phyloP scores from a whole-genome alignment of 2,329 filamentous ascomycete genomes.

The Boeremia exigua region DNA sequence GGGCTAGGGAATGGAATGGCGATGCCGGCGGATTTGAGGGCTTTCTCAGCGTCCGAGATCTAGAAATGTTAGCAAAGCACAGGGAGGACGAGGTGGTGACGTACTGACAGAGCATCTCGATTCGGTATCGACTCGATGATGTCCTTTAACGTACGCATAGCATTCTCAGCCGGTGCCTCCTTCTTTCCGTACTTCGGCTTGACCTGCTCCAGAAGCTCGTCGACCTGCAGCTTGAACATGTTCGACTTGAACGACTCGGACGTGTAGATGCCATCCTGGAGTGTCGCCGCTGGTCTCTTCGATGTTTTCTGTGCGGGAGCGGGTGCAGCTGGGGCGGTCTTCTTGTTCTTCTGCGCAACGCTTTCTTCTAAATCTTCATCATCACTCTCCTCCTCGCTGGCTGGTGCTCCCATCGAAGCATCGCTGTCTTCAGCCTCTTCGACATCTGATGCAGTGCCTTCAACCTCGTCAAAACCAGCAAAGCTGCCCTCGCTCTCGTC shows the following conservation, averaged over 20 bases:
- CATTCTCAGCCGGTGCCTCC: conserved; percentile 57
- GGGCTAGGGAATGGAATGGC: conserved; percentile 86
- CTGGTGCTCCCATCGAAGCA: conserved; percentile 23
- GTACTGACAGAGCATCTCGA: conserved; percentile 55
- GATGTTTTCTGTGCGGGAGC: conserved; percentile 18
- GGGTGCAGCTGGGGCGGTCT: background rate
- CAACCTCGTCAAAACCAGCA: conserved; percentile 27
- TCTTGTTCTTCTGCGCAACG: conserved; percentile 15
- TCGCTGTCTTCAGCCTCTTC: conserved; percentile 23
- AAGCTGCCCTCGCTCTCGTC: conserved; percentile 38
- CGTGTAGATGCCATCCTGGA: conserved; percentile 51
- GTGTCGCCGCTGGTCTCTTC: conserved; percentile 33
- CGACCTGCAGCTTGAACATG: conserved; percentile 71
- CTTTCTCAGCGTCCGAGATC: conserved; percentile 72
- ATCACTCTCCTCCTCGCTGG: conserved; percentile 16
- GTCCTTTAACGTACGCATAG: conserved; percentile 60
- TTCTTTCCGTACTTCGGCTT: conserved; percentile 65
- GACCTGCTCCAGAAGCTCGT: conserved; percentile 66
- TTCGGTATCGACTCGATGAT: conserved; percentile 64
- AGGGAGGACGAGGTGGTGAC: background rate
- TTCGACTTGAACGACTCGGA: conserved; percentile 68
- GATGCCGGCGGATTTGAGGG: conserved; percentile 70
- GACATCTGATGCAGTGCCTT: conserved; percentile 22
- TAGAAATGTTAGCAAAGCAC: conserved; percentile 44
- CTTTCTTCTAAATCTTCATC: conserved; percentile 28